Percentiles rank a stretch among this genome's conserved stretches.
phyloP scores from a whole-genome alignment of 352 stramenopile species.

The Pilasporangium apinafurcum region DNA sequence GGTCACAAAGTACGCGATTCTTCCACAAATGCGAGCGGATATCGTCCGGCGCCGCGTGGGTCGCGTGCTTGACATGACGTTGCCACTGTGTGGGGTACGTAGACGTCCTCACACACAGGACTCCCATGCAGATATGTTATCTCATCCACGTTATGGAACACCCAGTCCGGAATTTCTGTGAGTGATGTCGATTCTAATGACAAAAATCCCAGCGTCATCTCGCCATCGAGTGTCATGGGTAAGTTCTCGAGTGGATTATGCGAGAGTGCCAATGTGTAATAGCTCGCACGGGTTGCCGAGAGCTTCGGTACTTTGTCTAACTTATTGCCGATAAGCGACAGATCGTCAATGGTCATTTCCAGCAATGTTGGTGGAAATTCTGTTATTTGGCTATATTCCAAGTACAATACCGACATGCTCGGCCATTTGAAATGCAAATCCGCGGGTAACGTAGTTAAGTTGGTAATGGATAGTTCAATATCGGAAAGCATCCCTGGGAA shows the following conservation, averaged over 20 bases:
- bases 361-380: not conserved
- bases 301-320: constrained; percentile 12
- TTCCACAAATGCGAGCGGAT: constrained; percentile 19
- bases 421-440: constrained; percentile 5
- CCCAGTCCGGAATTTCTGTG: constrained; percentile 6
- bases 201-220: constrained; percentile 2
- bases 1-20: too few species aligned
- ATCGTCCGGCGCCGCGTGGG: constrained; percentile 15
- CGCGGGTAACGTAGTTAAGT: constrained; percentile 6
- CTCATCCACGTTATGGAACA: not conserved
- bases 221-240: constrained; percentile 1
- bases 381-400: constrained; percentile 3
- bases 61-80: constrained; percentile 3
- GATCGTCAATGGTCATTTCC: constrained; percentile 4
- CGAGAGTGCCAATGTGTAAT: constrained; percentile 10
- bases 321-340: constrained; percentile 13
- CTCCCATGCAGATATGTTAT: not conserved
- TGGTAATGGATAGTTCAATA: constrained; percentile 7
- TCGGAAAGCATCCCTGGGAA: constrained; percentile 2
- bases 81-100: constrained; percentile 22
- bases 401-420: not conserved
- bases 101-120: constrained; percentile 14
- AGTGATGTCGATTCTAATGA: constrained; percentile 26
- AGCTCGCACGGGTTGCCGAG: constrained; percentile 10
- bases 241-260: constrained; percentile 7